These are phyloP conservation scores for Globisporangium rhizosaccharum DNA, from an alignment of 352 stramenopile species.

Conservation along the genomic window DNA sequence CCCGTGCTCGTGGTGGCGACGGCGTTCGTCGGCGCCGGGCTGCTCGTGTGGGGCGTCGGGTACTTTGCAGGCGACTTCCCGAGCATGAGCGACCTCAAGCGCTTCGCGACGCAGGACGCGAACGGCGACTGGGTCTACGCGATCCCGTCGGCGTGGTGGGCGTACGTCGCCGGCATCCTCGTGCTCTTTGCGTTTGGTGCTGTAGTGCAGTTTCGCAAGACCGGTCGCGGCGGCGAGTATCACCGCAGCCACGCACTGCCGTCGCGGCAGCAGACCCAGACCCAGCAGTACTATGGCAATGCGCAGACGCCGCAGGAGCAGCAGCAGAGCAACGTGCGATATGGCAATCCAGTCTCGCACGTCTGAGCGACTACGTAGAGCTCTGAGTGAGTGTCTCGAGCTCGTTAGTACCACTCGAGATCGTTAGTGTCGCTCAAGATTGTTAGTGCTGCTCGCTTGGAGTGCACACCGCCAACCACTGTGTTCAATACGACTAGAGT, in stretches of 20 bases:
- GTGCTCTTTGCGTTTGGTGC: constrained; percentile 50
- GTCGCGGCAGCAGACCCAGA: constrained; percentile 1
- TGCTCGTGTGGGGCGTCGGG: constrained; percentile 49
- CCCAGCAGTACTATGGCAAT: constrained; percentile 1
- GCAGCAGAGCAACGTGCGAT: constrained; percentile 9
- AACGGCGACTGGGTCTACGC: constrained; percentile 45
- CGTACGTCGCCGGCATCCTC: constrained; percentile 45
- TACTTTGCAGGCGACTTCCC: constrained; percentile 64
- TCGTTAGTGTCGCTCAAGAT: too few relatives aligned
- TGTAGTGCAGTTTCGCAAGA: constrained; percentile 43
- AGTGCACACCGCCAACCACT: too few relatives aligned
- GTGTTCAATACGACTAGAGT: too few relatives aligned
- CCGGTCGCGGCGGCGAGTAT: constrained; percentile 18
- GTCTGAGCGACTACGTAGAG: background rate
- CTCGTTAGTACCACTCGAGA: background rate
- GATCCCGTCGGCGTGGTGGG: constrained; percentile 58
- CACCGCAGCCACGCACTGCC: constrained; percentile 6
- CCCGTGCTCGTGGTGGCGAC: constrained; percentile 48
- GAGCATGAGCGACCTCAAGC: constrained; percentile 40
- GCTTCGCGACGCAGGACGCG: constrained; percentile 26
- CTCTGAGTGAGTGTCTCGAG: too few relatives aligned
- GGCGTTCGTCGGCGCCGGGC: constrained; percentile 40
- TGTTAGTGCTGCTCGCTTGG: too few relatives aligned
- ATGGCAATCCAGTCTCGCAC: constrained; percentile 13
- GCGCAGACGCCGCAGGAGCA: constrained; percentile 9